Evolutionary conservation across 225 moss, liverwort and hornwort genomes (phyloP).

Genomic region (Bryum argenteum): DNA sequence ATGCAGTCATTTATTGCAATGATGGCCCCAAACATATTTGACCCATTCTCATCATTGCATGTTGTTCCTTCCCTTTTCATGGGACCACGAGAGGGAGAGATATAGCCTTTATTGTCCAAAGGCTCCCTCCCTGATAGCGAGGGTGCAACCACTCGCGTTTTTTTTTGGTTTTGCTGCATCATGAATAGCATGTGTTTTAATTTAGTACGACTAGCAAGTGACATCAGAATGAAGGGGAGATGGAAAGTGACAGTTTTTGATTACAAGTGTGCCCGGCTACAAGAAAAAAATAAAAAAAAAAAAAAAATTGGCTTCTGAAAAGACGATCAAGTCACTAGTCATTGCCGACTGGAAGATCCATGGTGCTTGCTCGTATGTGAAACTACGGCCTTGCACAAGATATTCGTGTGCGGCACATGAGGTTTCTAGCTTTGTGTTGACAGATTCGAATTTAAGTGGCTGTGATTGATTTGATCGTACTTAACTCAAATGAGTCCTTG

Average conservation of each 20-base stretch:
- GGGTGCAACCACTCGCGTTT: slow-evolving; percentile 22
- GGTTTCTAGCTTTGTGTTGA: neutral
- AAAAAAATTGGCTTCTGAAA: slow-evolving; percentile 22
- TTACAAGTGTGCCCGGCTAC: neutral
- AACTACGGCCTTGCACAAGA: too few species aligned
- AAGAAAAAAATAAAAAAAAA: slow-evolving; percentile 6
- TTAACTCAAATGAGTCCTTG: slow-evolving; percentile 74
- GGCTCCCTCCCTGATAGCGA: slow-evolving; percentile 8
- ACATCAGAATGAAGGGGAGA: neutral
- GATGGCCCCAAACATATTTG: slow-evolving; percentile 25
- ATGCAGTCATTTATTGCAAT: slow-evolving; percentile 34
- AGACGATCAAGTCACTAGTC: neutral
- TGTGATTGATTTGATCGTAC: slow-evolving; percentile 10
- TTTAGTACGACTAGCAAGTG: neutral
- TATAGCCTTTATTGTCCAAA: slow-evolving; percentile 26
- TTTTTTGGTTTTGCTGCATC: slow-evolving; percentile 17
- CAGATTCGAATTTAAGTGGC: slow-evolving; percentile 13
- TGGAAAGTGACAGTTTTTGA: too few species aligned
- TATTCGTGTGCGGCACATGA: too few species aligned
- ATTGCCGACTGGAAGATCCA: slow-evolving; percentile 1
- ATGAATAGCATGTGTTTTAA: neutral
- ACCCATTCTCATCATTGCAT: slow-evolving; percentile 36
- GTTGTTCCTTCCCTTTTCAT: too few species aligned
- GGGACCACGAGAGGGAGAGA: neutral
- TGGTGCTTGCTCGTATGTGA: neutral